These are phyloP conservation scores for Mucor piriformis DNA, from an alignment of 371 early-diverging fungal species.

Conservation along the genomic window DNA sequence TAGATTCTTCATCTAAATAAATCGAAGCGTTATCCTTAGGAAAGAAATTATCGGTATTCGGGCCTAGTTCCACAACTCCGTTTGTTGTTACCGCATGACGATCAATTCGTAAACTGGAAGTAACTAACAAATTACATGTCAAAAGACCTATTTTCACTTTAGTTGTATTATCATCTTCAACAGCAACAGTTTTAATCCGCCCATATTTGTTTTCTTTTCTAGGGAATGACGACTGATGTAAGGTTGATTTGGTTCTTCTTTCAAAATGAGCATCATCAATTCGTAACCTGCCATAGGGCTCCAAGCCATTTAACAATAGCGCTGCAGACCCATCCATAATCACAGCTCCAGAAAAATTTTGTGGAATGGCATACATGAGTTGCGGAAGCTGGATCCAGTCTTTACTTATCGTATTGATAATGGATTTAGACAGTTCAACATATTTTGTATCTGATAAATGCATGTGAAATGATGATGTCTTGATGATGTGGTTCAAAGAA, in stretches of 20 bases:
- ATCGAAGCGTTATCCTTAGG: conserved; percentile 2
- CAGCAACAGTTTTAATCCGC: conserved; percentile 18
- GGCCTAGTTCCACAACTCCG: conserved; percentile 15
- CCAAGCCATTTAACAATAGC: conserved; percentile 18
- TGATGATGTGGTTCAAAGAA: conserved; percentile 18
- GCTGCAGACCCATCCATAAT: conserved; percentile 13
- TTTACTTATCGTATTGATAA: conserved; percentile 18
- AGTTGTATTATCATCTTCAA: conserved; percentile 18
- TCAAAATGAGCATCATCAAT: conserved; percentile 11
- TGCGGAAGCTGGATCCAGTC: conserved; percentile 19
- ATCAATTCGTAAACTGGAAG: conserved; percentile 18
- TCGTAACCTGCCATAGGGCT: conserved; percentile 18
- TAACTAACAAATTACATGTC: conserved; percentile 18
- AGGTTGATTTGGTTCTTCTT: conserved; percentile 16
- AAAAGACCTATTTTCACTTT: conserved; percentile 5
- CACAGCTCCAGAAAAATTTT: conserved; percentile 18
- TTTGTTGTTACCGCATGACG: conserved; percentile 12
- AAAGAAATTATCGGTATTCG: conserved; percentile 17
- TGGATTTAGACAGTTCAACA: conserved; percentile 22
- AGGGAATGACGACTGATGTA: conserved; percentile 7
- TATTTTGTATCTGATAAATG: conserved; percentile 13
- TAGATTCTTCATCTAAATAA: conserved; percentile 22
- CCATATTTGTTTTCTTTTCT: conserved; percentile 9
- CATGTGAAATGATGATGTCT: conserved; percentile 14
- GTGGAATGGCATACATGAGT: conserved; percentile 19